Evolutionary conservation across 176 grass and related monocot genomes (phyloP), one percentile per base, ranked within the genome.

Genomic region (Phyllostachys edulis): DNA sequence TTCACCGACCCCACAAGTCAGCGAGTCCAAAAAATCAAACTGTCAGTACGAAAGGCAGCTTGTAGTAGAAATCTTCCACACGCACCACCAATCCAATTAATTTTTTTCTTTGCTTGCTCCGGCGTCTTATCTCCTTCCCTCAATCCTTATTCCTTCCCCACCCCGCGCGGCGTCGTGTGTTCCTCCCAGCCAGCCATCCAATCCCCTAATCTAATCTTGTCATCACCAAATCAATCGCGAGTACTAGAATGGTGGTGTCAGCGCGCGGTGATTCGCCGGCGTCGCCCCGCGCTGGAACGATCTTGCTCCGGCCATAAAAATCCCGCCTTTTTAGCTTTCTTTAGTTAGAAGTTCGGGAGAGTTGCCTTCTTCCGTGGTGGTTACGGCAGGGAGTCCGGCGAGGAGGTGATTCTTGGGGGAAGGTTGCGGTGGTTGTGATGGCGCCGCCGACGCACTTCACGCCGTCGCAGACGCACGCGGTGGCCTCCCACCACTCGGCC

Each of bases 371-470:
- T 80, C 65, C 21, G 46, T 69, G 78, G 29, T 24, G 79, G 80
- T 15, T 44, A 44, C 66, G 80, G 54, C 26, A 26, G 38, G 70
- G 46, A 36, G 46, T 36, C 44, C 7, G 68, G 41, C 0, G 67
- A 45, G 57, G 77, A 77, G 83, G 83, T 77, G 64, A 69, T 75
- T 37, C 18, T 5, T 40, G 21, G 45, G 34, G 84, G 74, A 40
- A 1, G 39, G 67, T 23, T 55, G 59, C 42, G n/a, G 51, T 10
- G 27, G 46, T 74, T 11, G 20, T 45, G 65, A 98, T 98, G 96
- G 89, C 96, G 40, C 89, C 93, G 68, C 79, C 93, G 59, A 93
- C 91, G 32, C 96, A 85, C 70, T 85, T 94, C 90, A 90, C 93
- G 82, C 70, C 90, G 69, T 85, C 93, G 57, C 88, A 92, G 82